Evolutionary conservation across 2,329 filamentous ascomycete species (phyloP).

Genomic region (Helotiales sp.): DNA sequence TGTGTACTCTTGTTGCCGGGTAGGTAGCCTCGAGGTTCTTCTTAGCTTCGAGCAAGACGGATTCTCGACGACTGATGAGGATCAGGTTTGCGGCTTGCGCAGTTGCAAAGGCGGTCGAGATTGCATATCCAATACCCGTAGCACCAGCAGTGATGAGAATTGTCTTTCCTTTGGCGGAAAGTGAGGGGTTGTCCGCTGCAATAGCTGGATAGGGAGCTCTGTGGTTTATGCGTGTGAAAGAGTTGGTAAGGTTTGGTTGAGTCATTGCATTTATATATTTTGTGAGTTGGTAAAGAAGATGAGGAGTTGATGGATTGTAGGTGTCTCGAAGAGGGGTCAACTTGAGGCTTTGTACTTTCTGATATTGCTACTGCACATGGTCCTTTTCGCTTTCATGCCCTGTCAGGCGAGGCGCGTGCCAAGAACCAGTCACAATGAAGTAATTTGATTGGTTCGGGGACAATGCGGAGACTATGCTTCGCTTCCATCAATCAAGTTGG

Average conservation of each 20-base stretch:
- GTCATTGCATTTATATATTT: too few species aligned
- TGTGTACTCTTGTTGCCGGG: not conserved
- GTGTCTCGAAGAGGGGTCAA: too few species aligned
- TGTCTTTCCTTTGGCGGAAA: slow-evolving; percentile 8
- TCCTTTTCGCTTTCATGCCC: too few species aligned
- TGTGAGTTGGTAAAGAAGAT: too few species aligned
- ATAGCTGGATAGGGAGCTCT: slow-evolving; percentile 31
- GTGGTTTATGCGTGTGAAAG: not conserved
- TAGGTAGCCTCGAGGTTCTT: not conserved
- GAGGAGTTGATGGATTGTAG: too few species aligned
- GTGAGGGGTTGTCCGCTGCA: slow-evolving; percentile 19
- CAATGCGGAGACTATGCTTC: too few species aligned
- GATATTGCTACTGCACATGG: too few species aligned
- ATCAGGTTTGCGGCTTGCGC: slow-evolving; percentile 31
- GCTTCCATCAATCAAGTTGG: too few species aligned
- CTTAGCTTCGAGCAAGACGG: not conserved
- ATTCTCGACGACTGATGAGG: slow-evolving; percentile 24
- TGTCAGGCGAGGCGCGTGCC: too few species aligned
- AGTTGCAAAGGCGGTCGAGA: slow-evolving; percentile 16
- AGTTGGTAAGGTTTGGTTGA: not conserved
- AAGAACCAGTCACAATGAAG: too few species aligned
- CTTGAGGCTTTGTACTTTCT: too few species aligned
- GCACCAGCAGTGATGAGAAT: slow-evolving; percentile 14
- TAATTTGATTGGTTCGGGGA: too few species aligned
- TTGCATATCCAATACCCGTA: slow-evolving; percentile 21